phyloP scores from a whole-genome alignment of 2,329 filamentous ascomycete species.

The Fusarium sp. region DNA sequence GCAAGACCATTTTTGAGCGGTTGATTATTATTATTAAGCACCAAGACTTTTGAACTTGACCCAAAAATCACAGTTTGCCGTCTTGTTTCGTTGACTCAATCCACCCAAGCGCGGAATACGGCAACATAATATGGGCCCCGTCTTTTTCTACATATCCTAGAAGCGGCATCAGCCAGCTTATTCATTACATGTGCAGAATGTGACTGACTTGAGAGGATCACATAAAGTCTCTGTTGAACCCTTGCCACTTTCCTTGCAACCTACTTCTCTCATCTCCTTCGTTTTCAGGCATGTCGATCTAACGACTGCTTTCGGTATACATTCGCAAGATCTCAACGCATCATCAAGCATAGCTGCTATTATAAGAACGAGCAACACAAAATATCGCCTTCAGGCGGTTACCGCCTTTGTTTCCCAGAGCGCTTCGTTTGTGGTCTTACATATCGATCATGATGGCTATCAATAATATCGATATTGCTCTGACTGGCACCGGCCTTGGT shows the following conservation, averaged over 20 bases:
- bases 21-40: slow-evolving; percentile 13
- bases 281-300: not conserved
- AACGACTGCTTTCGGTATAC: not conserved
- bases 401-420: slow-evolving; percentile 3
- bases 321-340: not conserved
- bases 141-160: slow-evolving; percentile 14
- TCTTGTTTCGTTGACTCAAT: slow-evolving; percentile 31
- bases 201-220: slow-evolving; percentile 14
- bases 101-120: slow-evolving; percentile 8
- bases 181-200: slow-evolving; percentile 26
- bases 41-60: not conserved
- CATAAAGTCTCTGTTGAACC: slow-evolving; percentile 20
- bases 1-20: slow-evolving; percentile 11
- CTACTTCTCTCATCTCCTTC: not conserved
- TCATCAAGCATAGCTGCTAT: not conserved
- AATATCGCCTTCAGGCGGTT: slow-evolving; percentile 14
- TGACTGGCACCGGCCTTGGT: slow-evolving; percentile 50
- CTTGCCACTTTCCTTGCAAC: slow-evolving; percentile 1
- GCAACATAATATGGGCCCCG: slow-evolving; percentile 11
- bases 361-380: not conserved
- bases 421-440: not conserved
- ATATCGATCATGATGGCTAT: slow-evolving; percentile 28
- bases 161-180: slow-evolving; percentile 29
- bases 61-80: slow-evolving; percentile 10
- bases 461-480: slow-evolving; percentile 37